A percentile compares a stretch with the other conserved stretches of the same genome.
Evolutionary conservation across 2,329 filamentous ascomycete genomes (phyloP).

Genomic region (Cladosporium colombiae): DNA sequence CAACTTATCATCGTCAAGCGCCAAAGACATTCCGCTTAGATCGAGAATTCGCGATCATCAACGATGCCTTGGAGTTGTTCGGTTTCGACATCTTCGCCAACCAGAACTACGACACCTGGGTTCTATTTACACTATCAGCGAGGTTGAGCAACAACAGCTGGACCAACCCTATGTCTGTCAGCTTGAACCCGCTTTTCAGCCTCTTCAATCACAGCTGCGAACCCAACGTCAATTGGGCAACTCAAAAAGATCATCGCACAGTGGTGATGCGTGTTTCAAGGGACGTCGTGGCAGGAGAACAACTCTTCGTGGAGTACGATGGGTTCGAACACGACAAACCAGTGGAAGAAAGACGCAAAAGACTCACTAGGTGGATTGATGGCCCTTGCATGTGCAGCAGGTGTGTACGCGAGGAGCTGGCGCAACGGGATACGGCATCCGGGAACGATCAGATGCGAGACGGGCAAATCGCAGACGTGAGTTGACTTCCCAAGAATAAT

Average conservation of each 20-base stretch:
- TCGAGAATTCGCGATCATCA: constrained; percentile 68
- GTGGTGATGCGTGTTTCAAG: constrained; percentile 23
- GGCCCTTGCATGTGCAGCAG: constrained; percentile 31
- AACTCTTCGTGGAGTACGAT: constrained; percentile 36
- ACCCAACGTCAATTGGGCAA: constrained; percentile 81
- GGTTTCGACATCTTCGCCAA: constrained; percentile 70
- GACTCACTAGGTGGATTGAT: constrained; percentile 32
- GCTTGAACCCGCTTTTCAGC: constrained; percentile 85
- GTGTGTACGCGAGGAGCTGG: constrained; percentile 31
- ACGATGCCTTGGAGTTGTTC: constrained; percentile 76
- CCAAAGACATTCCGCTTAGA: constrained; percentile 64
- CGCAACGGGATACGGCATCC: neutral
- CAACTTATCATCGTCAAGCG: constrained; percentile 27
- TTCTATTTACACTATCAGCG: constrained; percentile 89
- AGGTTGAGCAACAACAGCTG: constrained; percentile 79
- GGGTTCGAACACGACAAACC: constrained; percentile 25
- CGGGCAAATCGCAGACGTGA: neutral
- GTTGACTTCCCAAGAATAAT: neutral
- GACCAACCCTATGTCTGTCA: constrained; percentile 55
- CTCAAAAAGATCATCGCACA: constrained; percentile 23
- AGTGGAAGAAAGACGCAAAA: constrained; percentile 24
- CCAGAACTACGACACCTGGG: constrained; percentile 69
- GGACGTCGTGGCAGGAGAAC: constrained; percentile 29
- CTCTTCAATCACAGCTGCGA: constrained; percentile 93
- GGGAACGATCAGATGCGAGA: neutral